Base-by-base conservation (phyloP, 805 yeast genomes). In the Candida coleopterorum region DNA sequence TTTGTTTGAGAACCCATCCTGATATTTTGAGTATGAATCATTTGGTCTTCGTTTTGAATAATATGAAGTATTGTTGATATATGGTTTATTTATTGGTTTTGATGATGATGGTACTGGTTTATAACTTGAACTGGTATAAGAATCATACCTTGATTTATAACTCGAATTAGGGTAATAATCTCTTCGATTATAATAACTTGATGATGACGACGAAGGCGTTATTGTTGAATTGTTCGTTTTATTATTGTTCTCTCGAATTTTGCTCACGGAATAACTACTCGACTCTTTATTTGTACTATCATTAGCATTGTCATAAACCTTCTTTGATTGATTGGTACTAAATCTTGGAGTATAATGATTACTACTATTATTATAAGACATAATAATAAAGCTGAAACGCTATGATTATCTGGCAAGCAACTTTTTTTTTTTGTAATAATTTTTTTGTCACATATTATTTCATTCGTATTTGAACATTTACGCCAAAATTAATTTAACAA, bases 1-100 rank as follows among this genome's bases (percentile, higher is more conserved):
- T 18, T 35, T 29, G 6, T 35, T 31, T 15, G 20, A 23, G n/a
- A 22, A 24, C 28, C 23, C 37, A 16, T 30, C 42, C 17, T 40
- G 43, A 28, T 40, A 40, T 17, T 48, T 42, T 12, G 47, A 31
- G 27, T 47, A 53, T n/a, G 24, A 23, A 9, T 24, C 40, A 3
- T 32, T 38, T 7, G 42, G 44, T 28, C 50, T 38, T 22, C 52
- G 31, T 27, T 44, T 49, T 17, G 37, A 35, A 21, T 39, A 34
- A 24, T 39, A 35, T 11, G 34, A 34, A 12, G 26, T 24, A 25
- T 32, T 28, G 16, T 28, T 25, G 6, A 10, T 14, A 8, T 32
- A 29, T 12, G 35, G 28, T 16, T 28, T 26, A n/a, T 5, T 16
- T 11, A 18, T 4, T 16, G 32, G 22, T 29, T 29, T 35, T 7